Evolutionary conservation across 768 basidiomycete species (phyloP), one percentile per base, ranked within the genome.

Genomic region (Termitomyces eurrhizus): DNA sequence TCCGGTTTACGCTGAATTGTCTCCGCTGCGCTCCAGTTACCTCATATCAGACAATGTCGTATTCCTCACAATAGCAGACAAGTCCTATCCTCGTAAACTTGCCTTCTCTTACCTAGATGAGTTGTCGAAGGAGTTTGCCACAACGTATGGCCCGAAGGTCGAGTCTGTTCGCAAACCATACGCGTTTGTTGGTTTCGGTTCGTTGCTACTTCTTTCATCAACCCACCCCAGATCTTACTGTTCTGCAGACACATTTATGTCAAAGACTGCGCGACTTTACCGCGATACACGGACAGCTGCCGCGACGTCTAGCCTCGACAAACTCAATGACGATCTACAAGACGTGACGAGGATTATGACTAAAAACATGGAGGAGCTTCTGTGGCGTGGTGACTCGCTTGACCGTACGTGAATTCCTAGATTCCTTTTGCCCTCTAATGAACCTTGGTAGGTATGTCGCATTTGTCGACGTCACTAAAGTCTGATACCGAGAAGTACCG

Each of bases 341-440:
- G 97, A 99, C 69, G 97, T 99, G 61, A 98, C 97, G 52, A 81
- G 93, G 65, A 98, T 99, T 74, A 98, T 99, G 97, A 98, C 97
- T 9, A 98, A 99, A 80, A 98, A 99, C 70, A 99, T 99, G 96
- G 97, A 99, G 75, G 97, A 99, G 74, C 78, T 99, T 55, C 76
- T 99, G 52, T 98, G 96, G 97, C 81, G 97, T 72, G 97, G 97
- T 32, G 97, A 99, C 73, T 96, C 93, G 35, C 81, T 99, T 60
- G 97, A 99, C 74, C 82, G 97, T 96, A 69, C 66, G 91, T 77
- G 50, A 44, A 26, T 41, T 44, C 12, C 18, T 14, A 26, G 26
- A 12, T 16, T 35, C 53, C 32, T 24, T 51, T 58, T 48, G 7
- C 18, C 57, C 24, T 41, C 33, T 26, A 42, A 52, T 29, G 21